Percentiles rank a stretch among this genome's conserved stretches.
Conservation (phyloP, 2,329 filamentous ascomycete species). For the Penicillium sp. region DNA sequence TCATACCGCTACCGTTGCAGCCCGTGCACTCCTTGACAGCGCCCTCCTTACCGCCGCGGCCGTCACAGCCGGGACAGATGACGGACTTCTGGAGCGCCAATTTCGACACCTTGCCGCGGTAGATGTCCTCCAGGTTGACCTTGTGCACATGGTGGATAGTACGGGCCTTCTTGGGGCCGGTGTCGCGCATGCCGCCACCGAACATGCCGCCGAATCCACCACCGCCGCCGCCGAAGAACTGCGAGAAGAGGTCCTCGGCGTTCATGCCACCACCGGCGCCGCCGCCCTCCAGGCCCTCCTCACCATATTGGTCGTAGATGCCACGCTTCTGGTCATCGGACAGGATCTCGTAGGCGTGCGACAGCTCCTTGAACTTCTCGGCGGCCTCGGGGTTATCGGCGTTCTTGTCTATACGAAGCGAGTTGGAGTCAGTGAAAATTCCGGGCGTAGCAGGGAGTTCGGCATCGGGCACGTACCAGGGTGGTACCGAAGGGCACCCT, state of each 20-base stretch:
- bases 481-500: constrained; percentile 84
- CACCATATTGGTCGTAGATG: constrained; percentile 95
- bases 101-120: constrained; percentile 96
- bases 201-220: constrained; percentile 76
- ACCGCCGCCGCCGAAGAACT: constrained; percentile 84
- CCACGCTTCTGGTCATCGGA: constrained; percentile 88
- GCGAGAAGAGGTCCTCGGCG: constrained; percentile 91
- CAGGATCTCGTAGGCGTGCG: constrained; percentile 91
- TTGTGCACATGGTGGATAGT: constrained; percentile 99
- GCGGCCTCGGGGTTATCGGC: constrained; percentile 87
- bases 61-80: constrained; percentile 92
- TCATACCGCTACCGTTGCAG: constrained; percentile 95
- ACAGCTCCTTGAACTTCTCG: constrained; percentile 98
- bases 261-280: constrained; percentile 84
- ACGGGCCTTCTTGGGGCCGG: constrained; percentile 84
- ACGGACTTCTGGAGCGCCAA: constrained; percentile 95
- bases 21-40: constrained; percentile 90
- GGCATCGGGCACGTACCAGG: constrained; percentile 66
- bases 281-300: constrained; percentile 86
- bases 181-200: constrained; percentile 72
- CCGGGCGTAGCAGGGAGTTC: not conserved
- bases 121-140: constrained; percentile 95
- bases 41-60: constrained; percentile 93
- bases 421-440: constrained; percentile 1
- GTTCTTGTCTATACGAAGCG: constrained; percentile 75